Evolutionary conservation across 257 asterid genomes (phyloP).

Genomic region (Solanum etuberosum): DNA sequence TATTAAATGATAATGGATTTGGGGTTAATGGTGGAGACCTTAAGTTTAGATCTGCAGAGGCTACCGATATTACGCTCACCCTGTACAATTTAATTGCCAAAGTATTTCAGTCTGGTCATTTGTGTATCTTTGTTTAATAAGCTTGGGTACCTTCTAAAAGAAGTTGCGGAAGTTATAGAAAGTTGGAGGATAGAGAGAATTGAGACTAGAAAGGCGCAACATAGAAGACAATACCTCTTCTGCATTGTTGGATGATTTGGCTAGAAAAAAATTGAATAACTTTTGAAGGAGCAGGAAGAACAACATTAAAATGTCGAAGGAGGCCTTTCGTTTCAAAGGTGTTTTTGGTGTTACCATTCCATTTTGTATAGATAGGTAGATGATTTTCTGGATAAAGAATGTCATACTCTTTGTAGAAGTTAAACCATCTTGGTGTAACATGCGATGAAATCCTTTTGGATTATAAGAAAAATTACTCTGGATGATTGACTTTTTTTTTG

Average conservation of each 20-base stretch:
- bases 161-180: background rate
- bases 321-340: background rate
- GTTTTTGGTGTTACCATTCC: background rate
- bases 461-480: background rate
- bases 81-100: background rate
- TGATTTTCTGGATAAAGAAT: background rate
- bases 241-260: background rate
- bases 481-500: background rate
- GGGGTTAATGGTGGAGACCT: background rate
- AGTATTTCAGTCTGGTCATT: background rate
- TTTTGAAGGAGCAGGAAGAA: background rate
- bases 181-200: background rate
- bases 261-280: background rate
- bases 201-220: background rate
- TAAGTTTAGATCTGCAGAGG: background rate
- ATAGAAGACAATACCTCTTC: background rate
- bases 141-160: background rate
- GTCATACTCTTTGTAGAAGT: background rate
- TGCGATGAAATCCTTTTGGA: background rate
- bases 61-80: background rate
- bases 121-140: background rate
- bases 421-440: background rate
- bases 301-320: background rate
- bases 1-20: background rate
- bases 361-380: background rate